phyloP scores from a whole-genome alignment of 139 green algal genomes.

The Chlorella sorokiniana region DNA sequence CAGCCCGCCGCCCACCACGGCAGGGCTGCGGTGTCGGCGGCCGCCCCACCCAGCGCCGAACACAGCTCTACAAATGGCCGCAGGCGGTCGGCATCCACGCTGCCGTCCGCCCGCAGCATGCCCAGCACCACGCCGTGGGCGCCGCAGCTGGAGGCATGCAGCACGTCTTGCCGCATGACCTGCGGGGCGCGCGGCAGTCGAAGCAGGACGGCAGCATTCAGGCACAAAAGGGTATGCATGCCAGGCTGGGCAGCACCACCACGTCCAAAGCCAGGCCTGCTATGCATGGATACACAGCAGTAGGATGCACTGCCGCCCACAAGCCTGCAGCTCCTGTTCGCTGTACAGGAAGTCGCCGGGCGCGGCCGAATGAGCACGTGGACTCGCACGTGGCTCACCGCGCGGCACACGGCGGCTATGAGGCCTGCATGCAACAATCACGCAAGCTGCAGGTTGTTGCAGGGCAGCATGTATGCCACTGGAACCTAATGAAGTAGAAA shows the following conservation, averaged over 20 bases:
- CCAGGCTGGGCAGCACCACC: background rate
- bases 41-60: background rate
- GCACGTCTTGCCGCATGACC: constrained; percentile 35
- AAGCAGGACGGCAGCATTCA: background rate
- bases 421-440: background rate
- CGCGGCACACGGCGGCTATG: constrained; percentile 1
- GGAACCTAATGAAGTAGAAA: background rate
- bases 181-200: background rate
- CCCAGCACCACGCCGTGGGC: constrained; percentile 39
- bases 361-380: constrained; percentile 40
- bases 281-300: background rate
- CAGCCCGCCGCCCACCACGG: background rate
- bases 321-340: constrained; percentile 15
- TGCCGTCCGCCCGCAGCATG: constrained; percentile 13
- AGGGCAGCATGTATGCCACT: background rate
- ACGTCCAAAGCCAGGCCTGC: background rate
- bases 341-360: constrained; percentile 38
- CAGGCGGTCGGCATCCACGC: background rate
- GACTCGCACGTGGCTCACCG: background rate
- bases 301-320: background rate
- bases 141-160: constrained; percentile 28
- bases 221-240: background rate
- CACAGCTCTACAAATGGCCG: constrained; percentile 29
- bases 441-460: background rate
- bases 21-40: background rate